Base-by-base conservation (phyloP, 257 asterid species). In the Datura wrightii region DNA sequence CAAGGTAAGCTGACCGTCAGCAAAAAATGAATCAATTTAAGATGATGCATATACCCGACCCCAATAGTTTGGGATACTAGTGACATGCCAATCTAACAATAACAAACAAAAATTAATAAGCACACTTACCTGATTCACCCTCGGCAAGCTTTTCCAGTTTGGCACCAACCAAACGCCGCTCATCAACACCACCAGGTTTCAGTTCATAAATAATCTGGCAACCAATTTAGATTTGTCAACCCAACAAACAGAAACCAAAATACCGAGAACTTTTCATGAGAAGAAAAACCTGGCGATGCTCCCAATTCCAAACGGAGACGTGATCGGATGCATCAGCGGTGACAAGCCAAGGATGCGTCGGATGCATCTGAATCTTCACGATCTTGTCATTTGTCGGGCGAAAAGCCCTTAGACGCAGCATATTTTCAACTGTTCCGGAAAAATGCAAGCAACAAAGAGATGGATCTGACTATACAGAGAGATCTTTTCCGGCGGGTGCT, bases 281-380 rank as follows among this genome's bases (percentile, higher is more conserved):
- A 4, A 52, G 37, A 9, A 15, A 46, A 84, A 97, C 99, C 98
- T 97, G 99, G 39, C 97, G 97, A 86, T 97, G 97, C 39, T 97
- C 98, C 99, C 99, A 97, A 88, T 97, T 97, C 99, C 99, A 97
- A 71, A 97, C 98, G 85, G 99, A 97, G 67, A 97, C 99, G 82
- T 97, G 98, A 93, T 97, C 99, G 66, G 99, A 94, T 15, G 98
- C 97, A 88, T 97, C 99, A 82, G 99, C 91, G 0, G 98, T 97
- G 53, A 97, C 98, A 37, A 97, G 94, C 99, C 99, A 97, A 14
- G 99, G 98, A 86, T 97, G 99, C 36, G 99, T 95, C 6, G 99
- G 98, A 91, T 97, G 99, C 93, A 97, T 89, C 79, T 95, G 97
- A 87, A 97, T 94, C 95, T 94, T 95, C 86, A 93, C 97, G 90